Percentiles rank a stretch among this genome's conserved stretches.
Evolutionary conservation across 306 rosid species (phyloP).

Genomic region (Corylus americana): DNA sequence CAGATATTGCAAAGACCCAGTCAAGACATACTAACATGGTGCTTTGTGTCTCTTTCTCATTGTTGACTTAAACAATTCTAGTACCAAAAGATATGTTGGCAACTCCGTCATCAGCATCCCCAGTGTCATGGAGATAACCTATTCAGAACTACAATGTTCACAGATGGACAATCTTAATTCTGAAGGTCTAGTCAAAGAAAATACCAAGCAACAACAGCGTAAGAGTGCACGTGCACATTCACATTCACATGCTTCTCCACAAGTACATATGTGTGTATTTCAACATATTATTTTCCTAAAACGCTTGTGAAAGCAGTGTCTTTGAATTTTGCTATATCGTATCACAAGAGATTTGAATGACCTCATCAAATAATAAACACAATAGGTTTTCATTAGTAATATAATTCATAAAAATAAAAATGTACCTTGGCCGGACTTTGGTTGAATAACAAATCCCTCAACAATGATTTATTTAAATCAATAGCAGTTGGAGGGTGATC

Average conservation of each 20-base stretch:
- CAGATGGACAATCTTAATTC: not conserved
- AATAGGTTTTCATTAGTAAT: not conserved
- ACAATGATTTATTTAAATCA: slow-evolving; percentile 68
- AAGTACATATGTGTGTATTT: not conserved
- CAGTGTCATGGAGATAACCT: not conserved
- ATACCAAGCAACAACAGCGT: not conserved
- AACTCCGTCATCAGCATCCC: not conserved
- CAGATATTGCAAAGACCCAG: not conserved
- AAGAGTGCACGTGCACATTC: not conserved
- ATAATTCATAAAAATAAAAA: not conserved
- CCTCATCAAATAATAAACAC: not conserved
- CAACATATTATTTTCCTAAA: not conserved
- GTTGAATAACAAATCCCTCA: slow-evolving; percentile 84
- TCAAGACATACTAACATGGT: not conserved
- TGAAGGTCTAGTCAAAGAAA: not conserved
- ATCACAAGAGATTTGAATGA: not conserved
- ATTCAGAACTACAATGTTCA: slow-evolving; percentile 3
- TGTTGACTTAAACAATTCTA: not conserved
- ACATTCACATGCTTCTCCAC: not conserved
- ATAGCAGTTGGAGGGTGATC: slow-evolving; percentile 84
- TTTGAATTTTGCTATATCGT: not conserved
- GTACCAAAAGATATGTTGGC: not conserved
- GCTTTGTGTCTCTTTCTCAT: not conserved
- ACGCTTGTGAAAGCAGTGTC: not conserved
- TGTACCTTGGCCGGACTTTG: slow-evolving; percentile 88